A percentile compares a stretch with the other conserved stretches of the same genome.
Evolutionary conservation across 2,329 filamentous ascomycete genomes (phyloP).

Genomic region (Fusarium sp.): DNA sequence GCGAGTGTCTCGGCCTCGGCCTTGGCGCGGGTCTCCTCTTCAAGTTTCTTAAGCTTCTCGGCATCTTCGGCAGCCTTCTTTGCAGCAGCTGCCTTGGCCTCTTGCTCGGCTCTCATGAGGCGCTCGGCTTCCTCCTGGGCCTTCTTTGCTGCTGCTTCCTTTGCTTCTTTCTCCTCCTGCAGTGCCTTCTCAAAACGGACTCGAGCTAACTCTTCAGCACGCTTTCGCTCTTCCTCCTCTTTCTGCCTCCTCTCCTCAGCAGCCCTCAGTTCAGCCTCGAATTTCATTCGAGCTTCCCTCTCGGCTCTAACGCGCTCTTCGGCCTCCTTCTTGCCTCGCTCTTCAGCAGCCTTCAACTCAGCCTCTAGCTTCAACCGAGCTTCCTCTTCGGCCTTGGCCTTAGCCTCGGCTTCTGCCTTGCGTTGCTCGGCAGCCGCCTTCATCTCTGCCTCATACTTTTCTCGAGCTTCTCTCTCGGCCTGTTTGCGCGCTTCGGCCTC

Average conservation of each 20-base stretch:
- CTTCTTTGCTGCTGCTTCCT: conserved; percentile 58
- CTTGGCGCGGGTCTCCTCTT: conserved; percentile 58
- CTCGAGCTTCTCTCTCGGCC: conserved; percentile 59
- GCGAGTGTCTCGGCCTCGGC: conserved; percentile 55
- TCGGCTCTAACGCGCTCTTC: conserved; percentile 62
- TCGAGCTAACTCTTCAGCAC: conserved; percentile 65
- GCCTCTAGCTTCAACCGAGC: conserved; percentile 64
- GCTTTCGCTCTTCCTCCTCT: conserved; percentile 57
- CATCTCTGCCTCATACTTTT: conserved; percentile 63
- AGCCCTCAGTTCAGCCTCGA: conserved; percentile 59
- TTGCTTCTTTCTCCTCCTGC: conserved; percentile 59
- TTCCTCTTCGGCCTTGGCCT: conserved; percentile 62
- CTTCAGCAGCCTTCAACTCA: conserved; percentile 61
- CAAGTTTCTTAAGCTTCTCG: conserved; percentile 61
- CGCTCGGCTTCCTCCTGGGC: conserved; percentile 62
- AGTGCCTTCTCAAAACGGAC: conserved; percentile 60
- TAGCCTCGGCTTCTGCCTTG: conserved; percentile 65
- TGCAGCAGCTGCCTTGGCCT: conserved; percentile 59
- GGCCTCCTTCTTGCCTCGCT: conserved; percentile 62
- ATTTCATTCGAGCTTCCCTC: conserved; percentile 56
- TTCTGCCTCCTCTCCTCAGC: conserved; percentile 61
- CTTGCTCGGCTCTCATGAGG: conserved; percentile 56
- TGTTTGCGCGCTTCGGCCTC: conserved; percentile 38
- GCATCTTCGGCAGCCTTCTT: conserved; percentile 56
- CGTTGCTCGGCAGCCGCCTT: conserved; percentile 61